A percentile compares a stretch with the other conserved stretches of the same genome.
phyloP scores from a whole-genome alignment of 2,329 filamentous ascomycete genomes.

The Cercospora citrullina region DNA sequence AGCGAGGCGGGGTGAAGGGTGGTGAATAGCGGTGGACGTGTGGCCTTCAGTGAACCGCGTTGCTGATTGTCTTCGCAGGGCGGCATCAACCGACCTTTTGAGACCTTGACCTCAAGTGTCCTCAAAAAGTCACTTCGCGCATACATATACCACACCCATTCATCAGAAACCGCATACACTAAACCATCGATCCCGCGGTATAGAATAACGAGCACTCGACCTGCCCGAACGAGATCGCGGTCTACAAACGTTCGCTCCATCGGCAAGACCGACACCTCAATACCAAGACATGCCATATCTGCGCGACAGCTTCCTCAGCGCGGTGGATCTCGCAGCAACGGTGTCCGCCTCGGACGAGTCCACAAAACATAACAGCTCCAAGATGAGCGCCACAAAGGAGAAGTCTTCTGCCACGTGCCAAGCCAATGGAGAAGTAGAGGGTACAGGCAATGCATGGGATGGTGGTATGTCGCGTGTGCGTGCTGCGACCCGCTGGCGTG shows the following conservation, averaged over 20 bases:
- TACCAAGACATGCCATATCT: slow-evolving; percentile 18
- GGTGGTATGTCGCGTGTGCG: slow-evolving; percentile 3
- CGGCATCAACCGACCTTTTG: slow-evolving; percentile 7
- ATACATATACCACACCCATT: neutral
- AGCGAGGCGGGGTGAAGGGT: neutral
- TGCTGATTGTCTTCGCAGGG: neutral
- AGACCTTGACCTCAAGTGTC: neutral
- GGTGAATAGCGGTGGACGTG: neutral
- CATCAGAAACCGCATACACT: neutral
- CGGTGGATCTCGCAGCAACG: neutral
- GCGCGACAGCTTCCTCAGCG: slow-evolving; percentile 5
- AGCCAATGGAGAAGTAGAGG: neutral
- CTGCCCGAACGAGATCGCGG: neutral
- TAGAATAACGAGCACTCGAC: neutral
- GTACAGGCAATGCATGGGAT: neutral
- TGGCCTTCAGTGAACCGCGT: neutral
- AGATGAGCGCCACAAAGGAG: neutral
- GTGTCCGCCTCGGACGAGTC: neutral
- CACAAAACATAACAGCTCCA: neutral
- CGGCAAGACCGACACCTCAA: no score
- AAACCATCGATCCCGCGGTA: neutral
- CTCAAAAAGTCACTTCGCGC: neutral
- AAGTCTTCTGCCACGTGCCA: neutral
- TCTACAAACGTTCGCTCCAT: neutral
- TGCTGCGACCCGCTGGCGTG: neutral